phyloP scores from a whole-genome alignment of 148 eudicot genomes.

The Arctostaphylos glauca region DNA sequence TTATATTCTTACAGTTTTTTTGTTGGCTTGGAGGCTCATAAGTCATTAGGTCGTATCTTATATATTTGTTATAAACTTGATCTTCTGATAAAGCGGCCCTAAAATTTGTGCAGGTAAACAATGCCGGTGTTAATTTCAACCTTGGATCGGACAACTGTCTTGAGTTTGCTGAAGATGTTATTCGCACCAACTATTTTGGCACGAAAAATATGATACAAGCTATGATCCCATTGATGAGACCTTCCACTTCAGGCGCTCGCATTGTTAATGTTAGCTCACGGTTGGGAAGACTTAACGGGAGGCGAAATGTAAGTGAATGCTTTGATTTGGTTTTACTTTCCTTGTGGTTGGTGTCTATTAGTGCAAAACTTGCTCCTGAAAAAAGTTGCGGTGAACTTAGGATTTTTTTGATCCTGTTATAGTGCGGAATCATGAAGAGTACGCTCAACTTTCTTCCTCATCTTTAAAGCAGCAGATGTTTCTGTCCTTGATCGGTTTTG shows the following conservation, averaged over 20 bases:
- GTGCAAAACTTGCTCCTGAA: neutral
- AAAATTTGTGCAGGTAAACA: constrained; percentile 65
- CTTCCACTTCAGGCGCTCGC: constrained; percentile 69
- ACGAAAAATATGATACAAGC: constrained; percentile 75
- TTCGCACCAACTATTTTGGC: constrained; percentile 75
- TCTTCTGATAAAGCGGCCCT: neutral
- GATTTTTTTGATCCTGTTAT: neutral
- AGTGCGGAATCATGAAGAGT: neutral
- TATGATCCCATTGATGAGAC: constrained; percentile 83
- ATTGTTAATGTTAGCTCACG: constrained; percentile 87
- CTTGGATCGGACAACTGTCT: constrained; percentile 64
- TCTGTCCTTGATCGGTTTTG: neutral
- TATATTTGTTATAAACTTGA: neutral
- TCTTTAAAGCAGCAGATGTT: neutral
- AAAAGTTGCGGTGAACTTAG: neutral
- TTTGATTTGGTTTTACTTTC: constrained; percentile 8
- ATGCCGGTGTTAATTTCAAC: constrained; percentile 88
- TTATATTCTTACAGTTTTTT: neutral
- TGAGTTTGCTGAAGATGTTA: constrained; percentile 77
- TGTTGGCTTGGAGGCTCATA: neutral
- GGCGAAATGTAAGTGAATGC: constrained; percentile 63
- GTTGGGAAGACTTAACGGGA: constrained; percentile 81
- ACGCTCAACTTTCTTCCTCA: neutral
- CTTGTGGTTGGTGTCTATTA: neutral
- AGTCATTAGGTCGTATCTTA: neutral